Evolutionary conservation across 2,329 filamentous ascomycete genomes (phyloP).

Genomic region (Monilinia aucupariae): DNA sequence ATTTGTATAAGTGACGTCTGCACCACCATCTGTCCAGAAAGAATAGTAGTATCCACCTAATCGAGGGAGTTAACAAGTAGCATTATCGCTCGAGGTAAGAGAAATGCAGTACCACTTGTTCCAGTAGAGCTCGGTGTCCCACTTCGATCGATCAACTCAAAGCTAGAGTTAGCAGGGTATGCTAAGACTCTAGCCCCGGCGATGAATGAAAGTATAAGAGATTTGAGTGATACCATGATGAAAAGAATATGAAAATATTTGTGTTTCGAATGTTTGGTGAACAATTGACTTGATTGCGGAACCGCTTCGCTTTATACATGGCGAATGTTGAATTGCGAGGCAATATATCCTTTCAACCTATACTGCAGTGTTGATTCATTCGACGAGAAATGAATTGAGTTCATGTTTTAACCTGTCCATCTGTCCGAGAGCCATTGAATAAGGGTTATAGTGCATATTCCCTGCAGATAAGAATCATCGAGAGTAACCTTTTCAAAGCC

Average conservation of each 20-base stretch:
- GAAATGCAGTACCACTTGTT: background rate
- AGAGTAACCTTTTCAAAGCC: background rate
- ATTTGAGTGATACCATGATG: background rate
- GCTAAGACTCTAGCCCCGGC: background rate
- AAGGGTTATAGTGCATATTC: background rate
- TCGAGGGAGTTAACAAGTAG: background rate
- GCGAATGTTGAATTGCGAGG: too few relatives aligned
- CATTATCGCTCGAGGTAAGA: background rate
- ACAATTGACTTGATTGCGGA: background rate
- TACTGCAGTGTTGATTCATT: background rate
- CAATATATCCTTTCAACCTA: background rate
- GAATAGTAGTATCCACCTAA: slow-evolving; percentile 44
- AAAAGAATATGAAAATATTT: background rate
- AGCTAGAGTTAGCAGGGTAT: slow-evolving; percentile 2
- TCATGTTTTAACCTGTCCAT: background rate
- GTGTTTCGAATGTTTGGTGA: background rate
- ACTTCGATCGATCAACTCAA: background rate
- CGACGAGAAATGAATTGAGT: background rate
- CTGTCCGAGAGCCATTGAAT: background rate
- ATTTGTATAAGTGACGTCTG: slow-evolving; percentile 50
- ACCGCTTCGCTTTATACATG: background rate
- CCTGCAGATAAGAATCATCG: background rate
- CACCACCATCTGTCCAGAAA: slow-evolving; percentile 52
- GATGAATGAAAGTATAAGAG: background rate
- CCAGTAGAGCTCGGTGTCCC: slow-evolving; percentile 10